These are phyloP conservation scores for Thelonectria rubi DNA, from an alignment of 2,329 filamentous ascomycete species.

Conservation along the genomic window DNA sequence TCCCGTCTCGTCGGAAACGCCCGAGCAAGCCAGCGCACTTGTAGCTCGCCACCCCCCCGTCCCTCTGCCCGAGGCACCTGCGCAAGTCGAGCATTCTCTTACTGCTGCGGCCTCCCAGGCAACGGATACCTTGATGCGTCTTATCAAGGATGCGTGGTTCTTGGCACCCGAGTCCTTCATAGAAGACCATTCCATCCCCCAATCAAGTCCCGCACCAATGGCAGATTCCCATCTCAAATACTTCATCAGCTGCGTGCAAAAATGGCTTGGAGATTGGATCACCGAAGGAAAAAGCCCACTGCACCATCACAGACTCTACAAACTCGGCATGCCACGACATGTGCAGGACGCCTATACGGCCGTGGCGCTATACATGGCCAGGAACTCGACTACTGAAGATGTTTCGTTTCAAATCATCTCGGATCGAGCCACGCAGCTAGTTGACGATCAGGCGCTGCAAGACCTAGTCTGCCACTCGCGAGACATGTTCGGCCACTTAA, in stretches of 20 bases:
- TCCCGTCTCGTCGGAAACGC: background rate
- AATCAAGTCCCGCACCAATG: conserved; percentile 12
- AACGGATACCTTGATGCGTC: background rate
- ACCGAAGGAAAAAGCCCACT: conserved; percentile 39
- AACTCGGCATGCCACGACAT: conserved; percentile 35
- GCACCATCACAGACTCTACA: conserved; percentile 43
- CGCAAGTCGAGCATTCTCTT: background rate
- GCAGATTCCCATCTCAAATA: conserved; percentile 40
- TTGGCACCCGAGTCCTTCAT: background rate
- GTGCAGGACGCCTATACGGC: conserved; percentile 44
- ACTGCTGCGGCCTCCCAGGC: background rate
- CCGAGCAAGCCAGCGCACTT: background rate
- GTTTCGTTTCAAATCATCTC: conserved; percentile 40
- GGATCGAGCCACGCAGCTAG: conserved; percentile 25
- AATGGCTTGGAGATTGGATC: conserved; percentile 41
- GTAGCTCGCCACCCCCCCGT: background rate
- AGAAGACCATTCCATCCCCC: background rate
- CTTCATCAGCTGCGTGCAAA: conserved; percentile 38
- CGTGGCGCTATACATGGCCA: conserved; percentile 38
- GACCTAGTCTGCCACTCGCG: background rate
- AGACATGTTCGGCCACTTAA: conserved; percentile 9
- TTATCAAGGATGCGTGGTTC: background rate
- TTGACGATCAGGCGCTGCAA: background rate
- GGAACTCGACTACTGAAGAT: conserved; percentile 39
- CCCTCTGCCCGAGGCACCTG: too few relatives aligned